phyloP scores from a whole-genome alignment of 148 eudicot species.

The Dianthus caryophyllus region DNA sequence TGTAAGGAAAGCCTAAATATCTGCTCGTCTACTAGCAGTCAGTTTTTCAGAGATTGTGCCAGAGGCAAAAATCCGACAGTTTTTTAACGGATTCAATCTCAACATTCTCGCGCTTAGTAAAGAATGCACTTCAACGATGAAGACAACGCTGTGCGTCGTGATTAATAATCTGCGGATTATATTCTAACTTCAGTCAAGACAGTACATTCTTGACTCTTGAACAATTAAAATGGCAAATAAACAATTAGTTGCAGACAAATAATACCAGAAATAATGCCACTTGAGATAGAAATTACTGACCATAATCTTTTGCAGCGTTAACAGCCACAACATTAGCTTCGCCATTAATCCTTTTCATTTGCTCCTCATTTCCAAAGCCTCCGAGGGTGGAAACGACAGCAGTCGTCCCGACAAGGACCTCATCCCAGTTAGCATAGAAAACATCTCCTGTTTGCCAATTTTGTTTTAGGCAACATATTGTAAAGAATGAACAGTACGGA shows the following conservation, averaged over 20 bases:
- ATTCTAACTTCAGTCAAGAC: too few relatives aligned
- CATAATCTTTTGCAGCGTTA: constrained; percentile 83
- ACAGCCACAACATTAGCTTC: constrained; percentile 94
- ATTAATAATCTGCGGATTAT: too few relatives aligned
- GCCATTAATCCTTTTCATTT: constrained; percentile 91
- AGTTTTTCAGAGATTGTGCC: too few relatives aligned
- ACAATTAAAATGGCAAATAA: background rate
- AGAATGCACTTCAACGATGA: too few relatives aligned
- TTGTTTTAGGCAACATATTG: background rate
- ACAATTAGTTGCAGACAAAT: background rate
- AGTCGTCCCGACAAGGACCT: constrained; percentile 83
- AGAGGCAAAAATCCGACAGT: background rate
- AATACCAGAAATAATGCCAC: background rate
- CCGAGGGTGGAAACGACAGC: constrained; percentile 95
- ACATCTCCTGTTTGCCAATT: constrained; percentile 70
- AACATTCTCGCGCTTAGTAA: background rate
- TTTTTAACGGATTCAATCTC: background rate
- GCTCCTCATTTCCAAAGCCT: constrained; percentile 96
- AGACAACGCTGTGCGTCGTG: too few relatives aligned
- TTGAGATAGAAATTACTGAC: constrained; percentile 32
- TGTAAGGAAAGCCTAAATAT: background rate
- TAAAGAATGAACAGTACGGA: background rate
- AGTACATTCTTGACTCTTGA: too few relatives aligned
- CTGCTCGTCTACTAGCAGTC: background rate
- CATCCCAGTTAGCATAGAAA: constrained; percentile 96